Base-by-base conservation (phyloP, 768 basidiomycete genomes). In the Pisolithus tinctorius region DNA sequence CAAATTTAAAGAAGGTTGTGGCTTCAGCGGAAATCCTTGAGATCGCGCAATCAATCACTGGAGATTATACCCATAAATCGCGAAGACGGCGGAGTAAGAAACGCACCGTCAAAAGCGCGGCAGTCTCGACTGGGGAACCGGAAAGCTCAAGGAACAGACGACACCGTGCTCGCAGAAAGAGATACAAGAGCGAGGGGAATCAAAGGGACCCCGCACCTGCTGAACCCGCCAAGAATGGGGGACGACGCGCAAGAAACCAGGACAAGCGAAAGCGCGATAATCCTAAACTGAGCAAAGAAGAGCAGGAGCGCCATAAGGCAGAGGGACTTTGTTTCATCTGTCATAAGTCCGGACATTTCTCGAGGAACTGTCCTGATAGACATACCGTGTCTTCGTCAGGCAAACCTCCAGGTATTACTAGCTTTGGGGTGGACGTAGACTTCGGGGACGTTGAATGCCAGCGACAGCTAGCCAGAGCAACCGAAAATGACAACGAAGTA, bases 21-120 rank as follows among this genome's bases (percentile, higher is more conserved):
- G 48, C 52, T 0, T 60, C 56, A 0, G 72, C 73, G 0, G 62
- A 69, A 36, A 29, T 59, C 1, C 59, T 67, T 23, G 72, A 76
- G 37, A 63, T 70, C 0, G 58, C 70, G 0, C 58, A 62, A 27
- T 48, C 37, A 2, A 26, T 45, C 10, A 5, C 7, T 20, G 34
- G 13, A 17, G 39, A 20, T 4, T 13, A 41, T 1, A 16, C 8
- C 8, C 40, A 37, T 10, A 16, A 16, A 1, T 17, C 40, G 1
- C 40, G 4, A 41, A 16, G 14, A 17, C 1, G 17, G 7, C 4
- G 20, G 2, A 20, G 17, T 17, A 7, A 9, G 17, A 8, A 9
- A 1, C 2, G 11, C 4, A 17, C 17, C 9, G 3, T 20, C 20
- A 7, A 20, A 17, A 41, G 11, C 4, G 40, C 3, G 9, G 40